Conservation (phyloP, 2,329 filamentous ascomycete species). For the Cryoendolithus antarcticus region DNA sequence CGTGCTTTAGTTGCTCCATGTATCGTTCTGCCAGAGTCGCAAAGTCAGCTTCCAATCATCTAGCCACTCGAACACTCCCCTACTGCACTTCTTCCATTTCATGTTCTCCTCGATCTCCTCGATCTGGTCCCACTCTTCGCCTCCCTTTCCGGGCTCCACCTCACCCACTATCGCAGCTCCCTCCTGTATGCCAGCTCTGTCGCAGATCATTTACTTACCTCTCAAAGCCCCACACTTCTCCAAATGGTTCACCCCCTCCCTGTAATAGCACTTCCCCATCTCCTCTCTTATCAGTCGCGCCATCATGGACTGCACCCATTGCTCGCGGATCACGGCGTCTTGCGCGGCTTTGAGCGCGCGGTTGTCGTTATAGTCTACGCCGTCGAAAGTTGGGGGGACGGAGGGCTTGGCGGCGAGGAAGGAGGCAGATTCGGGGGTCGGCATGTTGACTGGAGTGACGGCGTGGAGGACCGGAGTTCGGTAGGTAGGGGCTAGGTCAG, state of each 20-base stretch:
- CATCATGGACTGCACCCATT: conserved; percentile 89
- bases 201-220: conserved; percentile 56
- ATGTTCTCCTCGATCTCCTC: no score
- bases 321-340: conserved; percentile 70
- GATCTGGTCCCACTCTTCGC: no score
- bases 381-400: conserved; percentile 72
- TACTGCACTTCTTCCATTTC: no score
- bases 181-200: no score
- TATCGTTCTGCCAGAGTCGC: conserved; percentile 51
- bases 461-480: neutral
- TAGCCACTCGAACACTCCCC: neutral
- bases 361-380: conserved; percentile 77
- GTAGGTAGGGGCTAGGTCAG: neutral
- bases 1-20: conserved; percentile 61
- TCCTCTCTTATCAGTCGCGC: conserved; percentile 69
- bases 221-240: conserved; percentile 74
- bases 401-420: conserved; percentile 77
- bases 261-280: conserved; percentile 73
- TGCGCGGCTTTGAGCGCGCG: conserved; percentile 69
- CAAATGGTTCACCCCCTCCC: conserved; percentile 75
- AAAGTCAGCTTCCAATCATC: neutral
- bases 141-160: no score
- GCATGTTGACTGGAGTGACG: conserved; percentile 41
- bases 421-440: conserved; percentile 67
- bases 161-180: no score